phyloP scores from a whole-genome alignment of 495 filamentous ascomycete genomes.

The Sordaria brevicollis region DNA sequence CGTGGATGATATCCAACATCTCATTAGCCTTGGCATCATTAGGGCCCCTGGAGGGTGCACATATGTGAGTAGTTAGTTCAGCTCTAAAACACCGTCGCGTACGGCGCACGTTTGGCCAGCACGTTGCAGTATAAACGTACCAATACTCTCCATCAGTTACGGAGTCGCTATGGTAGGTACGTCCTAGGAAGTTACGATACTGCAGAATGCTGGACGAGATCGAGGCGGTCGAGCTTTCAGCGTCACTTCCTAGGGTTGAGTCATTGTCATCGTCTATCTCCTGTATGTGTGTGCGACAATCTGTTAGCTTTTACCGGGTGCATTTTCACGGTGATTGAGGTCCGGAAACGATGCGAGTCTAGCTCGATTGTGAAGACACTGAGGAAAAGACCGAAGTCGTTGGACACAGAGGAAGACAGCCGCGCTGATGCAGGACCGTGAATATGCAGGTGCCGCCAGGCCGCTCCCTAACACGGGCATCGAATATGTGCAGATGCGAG shows the following conservation, averaged over 20 bases:
- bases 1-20: slow-evolving; percentile 20
- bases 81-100: background rate
- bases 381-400: background rate
- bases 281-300: background rate
- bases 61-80: background rate
- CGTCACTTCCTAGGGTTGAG: background rate
- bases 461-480: background rate
- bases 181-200: slow-evolving; percentile 20
- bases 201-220: slow-evolving; percentile 26
- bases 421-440: background rate
- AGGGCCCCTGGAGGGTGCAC: slow-evolving; percentile 11
- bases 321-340: background rate
- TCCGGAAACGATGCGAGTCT: background rate
- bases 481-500: background rate
- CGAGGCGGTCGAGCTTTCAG: slow-evolving; percentile 9
- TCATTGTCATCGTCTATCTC: background rate
- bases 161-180: slow-evolving; percentile 19
- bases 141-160: slow-evolving; percentile 12
- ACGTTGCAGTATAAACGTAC: background rate
- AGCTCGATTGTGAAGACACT: background rate
- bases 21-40: slow-evolving; percentile 25
- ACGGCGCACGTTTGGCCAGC: background rate
- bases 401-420: background rate
- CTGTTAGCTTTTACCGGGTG: background rate
- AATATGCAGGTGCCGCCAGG: background rate